A percentile compares a stretch with the other conserved stretches of the same genome.
These are phyloP conservation scores for Psilocybe azurescens DNA, from an alignment of 768 basidiomycete genomes.

Conservation along the genomic window DNA sequence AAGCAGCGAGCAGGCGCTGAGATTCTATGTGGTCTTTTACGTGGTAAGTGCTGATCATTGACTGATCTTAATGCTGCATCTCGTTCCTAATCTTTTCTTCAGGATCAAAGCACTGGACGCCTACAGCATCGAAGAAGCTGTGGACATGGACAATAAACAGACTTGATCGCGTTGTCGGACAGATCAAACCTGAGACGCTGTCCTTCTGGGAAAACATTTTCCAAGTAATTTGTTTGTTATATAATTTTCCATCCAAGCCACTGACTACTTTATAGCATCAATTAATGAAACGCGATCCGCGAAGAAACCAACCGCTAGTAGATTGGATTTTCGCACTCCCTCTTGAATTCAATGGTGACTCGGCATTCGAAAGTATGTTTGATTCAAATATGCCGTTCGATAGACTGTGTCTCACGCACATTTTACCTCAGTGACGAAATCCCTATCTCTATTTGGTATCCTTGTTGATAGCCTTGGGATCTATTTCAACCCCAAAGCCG, in stretches of 20 bases:
- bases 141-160: constrained; percentile 77
- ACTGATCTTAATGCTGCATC: background rate
- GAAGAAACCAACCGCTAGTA: constrained; percentile 72
- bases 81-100: background rate
- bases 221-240: constrained; percentile 42
- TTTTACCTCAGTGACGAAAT: constrained; percentile 67
- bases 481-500: constrained; percentile 70
- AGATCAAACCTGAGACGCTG: constrained; percentile 87
- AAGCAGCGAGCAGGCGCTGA: constrained; percentile 81
- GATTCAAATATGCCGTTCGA: background rate
- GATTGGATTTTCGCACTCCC: constrained; percentile 80
- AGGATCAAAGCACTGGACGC: constrained; percentile 89
- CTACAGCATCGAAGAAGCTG: constrained; percentile 51
- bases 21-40: constrained; percentile 72
- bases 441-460: constrained; percentile 68
- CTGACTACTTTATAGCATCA: constrained; percentile 30
- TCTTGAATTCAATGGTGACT: constrained; percentile 83
- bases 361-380: constrained; percentile 81
- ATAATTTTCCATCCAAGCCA: background rate
- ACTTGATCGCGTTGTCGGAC: constrained; percentile 66
- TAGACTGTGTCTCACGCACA: background rate
- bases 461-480: constrained; percentile 70
- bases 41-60: constrained; percentile 52
- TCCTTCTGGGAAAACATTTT: constrained; percentile 76
- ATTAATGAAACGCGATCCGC: constrained; percentile 77